These are phyloP conservation scores for Syncephalastrum sp. DNA, from an alignment of 371 early-diverging fungal species.

Conservation along the genomic window DNA sequence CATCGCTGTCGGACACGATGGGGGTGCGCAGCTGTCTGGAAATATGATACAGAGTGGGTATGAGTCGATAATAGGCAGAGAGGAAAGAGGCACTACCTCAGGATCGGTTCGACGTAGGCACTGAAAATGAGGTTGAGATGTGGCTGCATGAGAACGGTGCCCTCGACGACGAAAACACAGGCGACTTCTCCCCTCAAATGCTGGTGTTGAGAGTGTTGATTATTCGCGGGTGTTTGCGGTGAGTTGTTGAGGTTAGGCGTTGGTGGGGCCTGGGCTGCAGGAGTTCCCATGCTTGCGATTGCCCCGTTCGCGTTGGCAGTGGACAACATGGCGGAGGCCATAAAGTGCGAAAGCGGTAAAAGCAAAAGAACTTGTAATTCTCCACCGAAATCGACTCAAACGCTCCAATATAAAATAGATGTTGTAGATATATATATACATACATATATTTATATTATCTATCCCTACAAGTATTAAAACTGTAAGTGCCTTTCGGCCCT, in stretches of 20 bases:
- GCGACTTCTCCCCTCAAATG: constrained; percentile 49
- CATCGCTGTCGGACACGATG: constrained; percentile 50
- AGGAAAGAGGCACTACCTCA: constrained; percentile 37
- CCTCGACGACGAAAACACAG: constrained; percentile 61
- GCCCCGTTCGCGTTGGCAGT: constrained; percentile 13
- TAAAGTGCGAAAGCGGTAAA: neutral
- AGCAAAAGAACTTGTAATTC: neutral
- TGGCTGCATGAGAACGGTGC: constrained; percentile 57
- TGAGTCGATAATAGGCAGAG: constrained; percentile 1
- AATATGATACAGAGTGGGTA: neutral
- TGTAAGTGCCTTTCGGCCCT: too few species aligned
- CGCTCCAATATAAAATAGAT: too few species aligned
- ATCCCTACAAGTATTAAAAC: too few species aligned
- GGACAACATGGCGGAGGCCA: constrained; percentile 11
- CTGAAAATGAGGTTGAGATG: constrained; percentile 49
- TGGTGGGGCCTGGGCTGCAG: constrained; percentile 38
- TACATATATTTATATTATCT: too few species aligned
- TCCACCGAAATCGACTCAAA: too few species aligned
- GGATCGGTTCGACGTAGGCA: constrained; percentile 59
- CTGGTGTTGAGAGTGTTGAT: constrained; percentile 31
- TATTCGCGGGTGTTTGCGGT: constrained; percentile 52
- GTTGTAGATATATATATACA: too few species aligned
- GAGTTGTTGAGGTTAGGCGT: constrained; percentile 83
- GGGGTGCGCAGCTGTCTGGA: constrained; percentile 57
- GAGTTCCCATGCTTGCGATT: constrained; percentile 28